Evolutionary conservation across 2,329 filamentous ascomycete species (phyloP), one percentile per base, ranked within the genome.

Genomic region (Paraphoma sp.): DNA sequence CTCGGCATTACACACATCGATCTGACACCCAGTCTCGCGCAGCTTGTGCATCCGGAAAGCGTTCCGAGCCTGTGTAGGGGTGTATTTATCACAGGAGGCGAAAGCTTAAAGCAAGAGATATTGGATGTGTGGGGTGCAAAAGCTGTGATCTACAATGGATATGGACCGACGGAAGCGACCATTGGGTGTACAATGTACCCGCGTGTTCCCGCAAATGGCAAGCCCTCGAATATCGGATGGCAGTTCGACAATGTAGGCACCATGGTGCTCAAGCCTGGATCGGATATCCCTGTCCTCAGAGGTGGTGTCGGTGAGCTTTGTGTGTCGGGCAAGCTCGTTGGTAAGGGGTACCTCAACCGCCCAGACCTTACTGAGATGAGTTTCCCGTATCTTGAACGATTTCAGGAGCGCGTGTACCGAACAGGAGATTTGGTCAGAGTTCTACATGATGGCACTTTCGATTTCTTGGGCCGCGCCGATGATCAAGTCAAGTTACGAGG

Each of bases 401-500:
- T 79, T 33, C 60, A 65, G 2, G 78, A 81, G 53, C 70, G 75
- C 44, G 83, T 96, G 0, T 98, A 97, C 70, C 86, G 93, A 6
- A 97, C 94, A 0, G 93, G 93, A 0, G 93, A 98, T 72, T 82
- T 97, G 0, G 93, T 97, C 1, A 84, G 93, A 6, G 82, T 96
- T 14, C 78, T 96, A 7, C 83, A 92, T 51, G 90, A 97, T 72
- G 88, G 87, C 1, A 92, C 89, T 43, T 93, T 97, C 63, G 90
- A 94, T 53, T 97, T 97, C 70, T 81, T 96, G 2, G 93, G 94
- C 2, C 86, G 94, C 12, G 90, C 89, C 6, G 94, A 98, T 70
- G 92, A 96, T 53, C 93, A 98, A 76, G 89, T 97, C 60, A 98
- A 98, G 73, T 83, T 97, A 3, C 87, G 94, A 10, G 93, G 93